These are phyloP conservation scores for Massariosphaeria phaeospora DNA, from an alignment of 495 filamentous ascomycete species.

Conservation along the genomic window DNA sequence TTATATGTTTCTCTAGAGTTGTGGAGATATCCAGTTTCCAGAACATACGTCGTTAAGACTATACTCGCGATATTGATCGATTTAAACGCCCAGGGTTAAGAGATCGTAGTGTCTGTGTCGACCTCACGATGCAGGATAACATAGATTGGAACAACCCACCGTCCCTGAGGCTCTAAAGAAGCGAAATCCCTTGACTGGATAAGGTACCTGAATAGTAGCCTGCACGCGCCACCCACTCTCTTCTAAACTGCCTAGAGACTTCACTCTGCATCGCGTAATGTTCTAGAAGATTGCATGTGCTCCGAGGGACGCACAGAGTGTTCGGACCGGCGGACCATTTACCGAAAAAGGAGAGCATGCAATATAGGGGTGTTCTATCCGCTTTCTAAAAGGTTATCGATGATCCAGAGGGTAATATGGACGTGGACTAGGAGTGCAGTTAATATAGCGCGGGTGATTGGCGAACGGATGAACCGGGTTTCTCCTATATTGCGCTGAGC, in stretches of 20 bases:
- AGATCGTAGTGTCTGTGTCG: too few species aligned
- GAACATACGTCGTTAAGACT: too few species aligned
- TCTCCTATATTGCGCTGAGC: not conserved
- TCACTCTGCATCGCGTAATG: not conserved
- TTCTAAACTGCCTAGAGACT: not conserved
- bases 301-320: not conserved
- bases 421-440: not conserved
- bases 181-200: not conserved
- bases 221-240: too few species aligned
- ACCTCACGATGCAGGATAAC: not conserved
- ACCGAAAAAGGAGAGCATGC: not conserved
- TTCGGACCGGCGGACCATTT: slow-evolving; percentile 9
- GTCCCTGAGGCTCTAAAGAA: slow-evolving; percentile 2
- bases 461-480: not conserved
- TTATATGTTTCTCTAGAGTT: too few species aligned
- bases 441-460: not conserved
- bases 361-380: slow-evolving; percentile 7
- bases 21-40: too few species aligned
- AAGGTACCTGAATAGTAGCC: not conserved
- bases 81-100: too few species aligned
- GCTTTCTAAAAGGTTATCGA: slow-evolving; percentile 7
- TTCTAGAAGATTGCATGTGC: not conserved
- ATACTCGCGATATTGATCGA: too few species aligned
- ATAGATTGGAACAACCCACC: not conserved
- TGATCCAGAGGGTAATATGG: not conserved